phyloP scores from a whole-genome alignment of 1,139 yeast species.

The Sugiyamaella grinbergsii region DNA sequence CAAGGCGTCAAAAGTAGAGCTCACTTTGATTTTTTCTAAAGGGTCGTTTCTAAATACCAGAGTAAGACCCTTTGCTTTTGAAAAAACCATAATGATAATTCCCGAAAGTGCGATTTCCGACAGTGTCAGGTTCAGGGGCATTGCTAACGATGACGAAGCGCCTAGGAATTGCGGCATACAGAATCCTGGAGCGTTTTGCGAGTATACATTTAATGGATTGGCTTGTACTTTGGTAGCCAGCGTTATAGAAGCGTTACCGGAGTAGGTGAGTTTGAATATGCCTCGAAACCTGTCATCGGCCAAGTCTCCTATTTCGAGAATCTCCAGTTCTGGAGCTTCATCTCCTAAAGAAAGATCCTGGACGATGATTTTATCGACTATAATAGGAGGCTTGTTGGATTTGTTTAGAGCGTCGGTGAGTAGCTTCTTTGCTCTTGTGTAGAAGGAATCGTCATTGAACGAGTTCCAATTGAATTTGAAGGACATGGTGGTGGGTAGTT shows the following conservation, averaged over 20 bases:
- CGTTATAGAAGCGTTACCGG: constrained; percentile 79
- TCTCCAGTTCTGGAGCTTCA: constrained; percentile 74
- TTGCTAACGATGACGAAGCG: constrained; percentile 68
- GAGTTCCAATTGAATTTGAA: constrained; percentile 80
- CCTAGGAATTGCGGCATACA: constrained; percentile 67
- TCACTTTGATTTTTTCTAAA: constrained; percentile 75
- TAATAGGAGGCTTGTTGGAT: constrained; percentile 72
- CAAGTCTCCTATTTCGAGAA: constrained; percentile 82
- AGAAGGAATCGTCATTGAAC: constrained; percentile 68
- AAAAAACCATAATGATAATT: constrained; percentile 80
- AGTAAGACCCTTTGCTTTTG: constrained; percentile 79
- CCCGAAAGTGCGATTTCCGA: constrained; percentile 76
- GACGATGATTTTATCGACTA: constrained; percentile 73
- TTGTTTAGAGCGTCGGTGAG: constrained; percentile 74
- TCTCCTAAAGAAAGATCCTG: constrained; percentile 78
- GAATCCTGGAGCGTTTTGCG: constrained; percentile 52
- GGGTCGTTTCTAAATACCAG: constrained; percentile 89
- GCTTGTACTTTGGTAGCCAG: constrained; percentile 84
- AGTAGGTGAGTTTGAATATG: constrained; percentile 76
- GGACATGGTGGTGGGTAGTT: constrained; percentile 55
- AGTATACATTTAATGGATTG: constrained; percentile 73
- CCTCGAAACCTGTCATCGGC: constrained; percentile 82
- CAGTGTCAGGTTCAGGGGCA: constrained; percentile 75
- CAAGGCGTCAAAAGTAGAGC: constrained; percentile 82
- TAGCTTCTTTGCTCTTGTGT: constrained; percentile 66